A percentile compares a stretch with the other conserved stretches of the same genome.
Evolutionary conservation across 805 yeast species (phyloP).

Genomic region (Wickerhamomyces hampshirensis): DNA sequence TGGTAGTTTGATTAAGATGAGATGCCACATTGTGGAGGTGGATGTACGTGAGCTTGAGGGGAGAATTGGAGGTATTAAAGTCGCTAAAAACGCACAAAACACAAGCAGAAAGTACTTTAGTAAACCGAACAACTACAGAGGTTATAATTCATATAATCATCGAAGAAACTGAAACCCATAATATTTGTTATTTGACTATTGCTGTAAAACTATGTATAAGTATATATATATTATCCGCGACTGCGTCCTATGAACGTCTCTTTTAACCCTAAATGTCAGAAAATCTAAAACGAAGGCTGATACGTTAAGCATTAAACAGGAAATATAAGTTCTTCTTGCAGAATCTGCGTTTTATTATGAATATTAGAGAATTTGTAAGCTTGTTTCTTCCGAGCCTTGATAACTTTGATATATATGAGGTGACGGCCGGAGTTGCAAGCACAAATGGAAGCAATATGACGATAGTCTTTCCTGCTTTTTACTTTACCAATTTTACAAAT

Average conservation of each 20-base stretch:
- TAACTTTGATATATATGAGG: constrained; percentile 17
- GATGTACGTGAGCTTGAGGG: constrained; percentile 40
- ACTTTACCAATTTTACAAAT: constrained; percentile 42
- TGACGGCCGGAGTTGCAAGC: constrained; percentile 17
- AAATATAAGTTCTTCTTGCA: too few species aligned
- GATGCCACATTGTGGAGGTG: constrained; percentile 37
- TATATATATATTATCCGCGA: not conserved
- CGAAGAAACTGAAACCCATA: not conserved
- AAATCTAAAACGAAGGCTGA: too few species aligned
- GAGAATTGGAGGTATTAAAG: constrained; percentile 25
- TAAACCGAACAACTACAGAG: not conserved
- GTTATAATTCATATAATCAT: not conserved
- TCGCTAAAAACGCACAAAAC: constrained; percentile 5
- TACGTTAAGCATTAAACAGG: too few species aligned
- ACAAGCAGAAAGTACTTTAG: not conserved
- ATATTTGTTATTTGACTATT: not conserved
- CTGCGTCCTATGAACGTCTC: too few species aligned
- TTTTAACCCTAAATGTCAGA: too few species aligned
- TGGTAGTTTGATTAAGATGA: constrained; percentile 29
- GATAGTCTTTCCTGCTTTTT: constrained; percentile 35
- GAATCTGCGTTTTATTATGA: not conserved
- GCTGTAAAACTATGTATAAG: too few species aligned
- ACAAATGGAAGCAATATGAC: constrained; percentile 1
- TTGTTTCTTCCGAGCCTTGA: constrained; percentile 12
- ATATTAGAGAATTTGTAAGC: not conserved